These are phyloP conservation scores for Alternaria incomplexa DNA, from an alignment of 2,329 filamentous ascomycete species.

Conservation along the genomic window DNA sequence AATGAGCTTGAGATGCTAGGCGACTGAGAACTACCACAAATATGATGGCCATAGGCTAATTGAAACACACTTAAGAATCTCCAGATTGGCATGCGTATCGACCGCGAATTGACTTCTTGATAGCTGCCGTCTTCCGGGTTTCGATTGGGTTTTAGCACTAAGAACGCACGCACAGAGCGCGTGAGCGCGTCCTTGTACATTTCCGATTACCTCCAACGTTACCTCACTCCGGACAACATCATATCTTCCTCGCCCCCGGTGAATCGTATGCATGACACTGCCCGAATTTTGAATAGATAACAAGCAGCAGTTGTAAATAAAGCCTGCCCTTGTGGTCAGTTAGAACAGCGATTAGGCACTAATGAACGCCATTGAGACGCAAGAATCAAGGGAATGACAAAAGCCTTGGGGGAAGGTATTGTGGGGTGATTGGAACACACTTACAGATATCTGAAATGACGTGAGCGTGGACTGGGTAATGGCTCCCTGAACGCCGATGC, in stretches of 20 bases:
- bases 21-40: too few species aligned
- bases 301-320: too few species aligned
- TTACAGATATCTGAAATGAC: neutral
- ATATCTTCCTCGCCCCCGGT: neutral
- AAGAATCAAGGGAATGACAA: neutral
- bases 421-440: neutral
- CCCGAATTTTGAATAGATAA: too few species aligned
- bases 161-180: neutral
- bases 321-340: too few species aligned
- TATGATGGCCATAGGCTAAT: too few species aligned
- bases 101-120: neutral
- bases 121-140: neutral
- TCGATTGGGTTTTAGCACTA: too few species aligned
- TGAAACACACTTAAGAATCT: neutral
- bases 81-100: neutral
- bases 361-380: too few species aligned
- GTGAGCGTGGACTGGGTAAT: neutral
- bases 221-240: neutral
- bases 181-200: neutral
- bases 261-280: neutral
- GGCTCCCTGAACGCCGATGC: neutral
- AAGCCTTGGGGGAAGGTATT: accelerated
- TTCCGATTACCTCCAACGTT: neutral
- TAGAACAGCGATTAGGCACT: too few species aligned
- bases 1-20: too few species aligned